Evolutionary conservation across 2,329 filamentous ascomycete species (phyloP).

Genomic region (Hymenoscyphus linearis): DNA sequence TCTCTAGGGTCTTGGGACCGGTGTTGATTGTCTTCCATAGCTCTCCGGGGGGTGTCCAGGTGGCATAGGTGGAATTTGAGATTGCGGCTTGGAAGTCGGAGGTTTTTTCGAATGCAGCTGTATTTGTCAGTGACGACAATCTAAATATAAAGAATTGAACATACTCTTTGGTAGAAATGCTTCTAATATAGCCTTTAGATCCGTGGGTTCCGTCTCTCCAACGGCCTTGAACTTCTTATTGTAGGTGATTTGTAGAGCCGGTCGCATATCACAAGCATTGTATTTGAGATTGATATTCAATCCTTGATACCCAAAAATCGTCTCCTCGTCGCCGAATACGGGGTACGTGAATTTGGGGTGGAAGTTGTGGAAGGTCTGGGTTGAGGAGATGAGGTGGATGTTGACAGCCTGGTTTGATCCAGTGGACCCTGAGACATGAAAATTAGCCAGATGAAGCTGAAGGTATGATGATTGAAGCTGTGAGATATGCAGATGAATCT

Average conservation of each 20-base stretch:
- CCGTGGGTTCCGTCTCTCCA: conserved; percentile 62
- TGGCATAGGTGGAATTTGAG: conserved; percentile 36
- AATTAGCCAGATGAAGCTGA: not conserved
- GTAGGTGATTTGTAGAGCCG: conserved; percentile 66
- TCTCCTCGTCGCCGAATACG: conserved; percentile 89
- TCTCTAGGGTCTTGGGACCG: conserved; percentile 65
- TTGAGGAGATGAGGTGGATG: conserved; percentile 53
- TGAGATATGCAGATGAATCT: not conserved
- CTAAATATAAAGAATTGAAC: conserved; percentile 13
- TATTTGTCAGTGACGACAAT: conserved; percentile 1
- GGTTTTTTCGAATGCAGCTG: conserved; percentile 62
- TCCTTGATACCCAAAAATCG: conserved; percentile 83
- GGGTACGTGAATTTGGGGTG: conserved; percentile 84
- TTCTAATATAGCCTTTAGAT: conserved; percentile 53
- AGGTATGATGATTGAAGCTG: not conserved
- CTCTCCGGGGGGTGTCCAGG: conserved; percentile 69
- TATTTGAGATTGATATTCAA: conserved; percentile 69
- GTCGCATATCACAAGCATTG: conserved; percentile 67
- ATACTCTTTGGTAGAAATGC: conserved; percentile 63
- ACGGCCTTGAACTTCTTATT: conserved; percentile 64
- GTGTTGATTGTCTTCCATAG: conserved; percentile 59
- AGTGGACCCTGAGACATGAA: conserved; percentile 23
- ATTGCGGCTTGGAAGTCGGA: conserved; percentile 57
- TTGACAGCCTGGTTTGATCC: conserved; percentile 48
- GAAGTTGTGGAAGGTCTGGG: conserved; percentile 62